Evolutionary conservation across 805 yeast species (phyloP).

Genomic region (Debaryomyces castellii): DNA sequence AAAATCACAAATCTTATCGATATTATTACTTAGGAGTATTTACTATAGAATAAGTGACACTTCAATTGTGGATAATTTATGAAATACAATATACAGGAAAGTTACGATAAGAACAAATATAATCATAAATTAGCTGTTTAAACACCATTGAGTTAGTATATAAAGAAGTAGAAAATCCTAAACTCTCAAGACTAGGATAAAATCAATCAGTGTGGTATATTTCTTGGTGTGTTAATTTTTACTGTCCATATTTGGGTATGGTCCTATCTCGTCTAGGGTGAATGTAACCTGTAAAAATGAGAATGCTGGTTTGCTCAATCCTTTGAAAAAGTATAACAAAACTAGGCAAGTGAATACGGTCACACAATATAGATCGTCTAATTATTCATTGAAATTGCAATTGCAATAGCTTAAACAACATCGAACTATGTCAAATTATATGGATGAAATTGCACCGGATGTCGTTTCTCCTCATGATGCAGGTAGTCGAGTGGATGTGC

Average conservation of each 20-base stretch:
- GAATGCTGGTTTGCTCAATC: neutral
- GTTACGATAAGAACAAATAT: neutral
- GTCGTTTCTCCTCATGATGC: constrained; percentile 30
- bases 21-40: neutral
- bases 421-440: constrained; percentile 14
- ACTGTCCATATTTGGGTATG: no score
- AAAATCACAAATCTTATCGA: neutral
- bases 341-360: neutral
- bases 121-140: neutral
- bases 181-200: no score
- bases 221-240: no score
- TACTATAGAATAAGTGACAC: neutral
- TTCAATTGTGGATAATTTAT: neutral
- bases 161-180: no score
- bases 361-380: neutral
- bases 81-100: neutral
- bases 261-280: neutral
- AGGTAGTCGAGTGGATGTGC: constrained; percentile 17
- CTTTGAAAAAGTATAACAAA: neutral
- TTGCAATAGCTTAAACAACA: neutral
- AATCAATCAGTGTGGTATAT: no score
- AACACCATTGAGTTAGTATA: neutral
- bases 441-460: constrained; percentile 43
- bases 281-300: neutral
- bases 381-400: neutral